These are phyloP conservation scores for Termitomyces sp. DNA, from an alignment of 768 basidiomycete species.

Conservation along the genomic window DNA sequence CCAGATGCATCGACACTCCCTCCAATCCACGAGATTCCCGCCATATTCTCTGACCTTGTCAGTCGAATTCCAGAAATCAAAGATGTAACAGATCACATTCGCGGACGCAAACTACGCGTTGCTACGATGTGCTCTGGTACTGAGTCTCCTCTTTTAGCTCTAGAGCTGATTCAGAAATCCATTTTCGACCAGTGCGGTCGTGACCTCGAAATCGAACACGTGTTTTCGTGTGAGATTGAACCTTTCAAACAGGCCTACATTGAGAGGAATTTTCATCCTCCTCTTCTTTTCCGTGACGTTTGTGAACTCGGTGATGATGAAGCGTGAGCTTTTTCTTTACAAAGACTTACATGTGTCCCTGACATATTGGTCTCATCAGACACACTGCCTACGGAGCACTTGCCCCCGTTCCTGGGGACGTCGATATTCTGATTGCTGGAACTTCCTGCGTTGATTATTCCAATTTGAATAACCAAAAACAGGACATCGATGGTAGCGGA, in stretches of 20 bases:
- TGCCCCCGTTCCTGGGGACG: conserved; percentile 83
- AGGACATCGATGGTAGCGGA: conserved; percentile 84
- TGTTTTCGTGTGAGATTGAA: conserved; percentile 96
- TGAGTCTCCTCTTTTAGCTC: conserved; percentile 88
- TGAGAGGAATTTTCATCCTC: conserved; percentile 92
- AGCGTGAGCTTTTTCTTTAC: conserved; percentile 51
- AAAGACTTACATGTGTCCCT: neutral
- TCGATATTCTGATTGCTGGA: conserved; percentile 88
- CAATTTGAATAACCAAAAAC: conserved; percentile 90
- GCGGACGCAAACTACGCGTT: conserved; percentile 83
- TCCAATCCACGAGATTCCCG: conserved; percentile 67
- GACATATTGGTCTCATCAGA: conserved; percentile 33
- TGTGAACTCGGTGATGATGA: conserved; percentile 78
- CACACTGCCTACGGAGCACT: conserved; percentile 91
- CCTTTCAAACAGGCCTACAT: conserved; percentile 98
- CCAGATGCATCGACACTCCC: conserved; percentile 68
- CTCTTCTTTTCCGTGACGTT: conserved; percentile 90
- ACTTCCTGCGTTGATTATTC: conserved; percentile 98
- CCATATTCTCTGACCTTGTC: conserved; percentile 77
- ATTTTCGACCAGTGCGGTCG: conserved; percentile 65
- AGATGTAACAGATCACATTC: conserved; percentile 58
- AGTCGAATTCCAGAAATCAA: conserved; percentile 62
- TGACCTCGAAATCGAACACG: conserved; percentile 77
- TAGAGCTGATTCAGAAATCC: conserved; percentile 78
- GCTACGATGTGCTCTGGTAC: conserved; percentile 99